A percentile compares a stretch with the other conserved stretches of the same genome.
Evolutionary conservation across 345 rosid genomes (phyloP).

Genomic region (Moricandia arvensis): DNA sequence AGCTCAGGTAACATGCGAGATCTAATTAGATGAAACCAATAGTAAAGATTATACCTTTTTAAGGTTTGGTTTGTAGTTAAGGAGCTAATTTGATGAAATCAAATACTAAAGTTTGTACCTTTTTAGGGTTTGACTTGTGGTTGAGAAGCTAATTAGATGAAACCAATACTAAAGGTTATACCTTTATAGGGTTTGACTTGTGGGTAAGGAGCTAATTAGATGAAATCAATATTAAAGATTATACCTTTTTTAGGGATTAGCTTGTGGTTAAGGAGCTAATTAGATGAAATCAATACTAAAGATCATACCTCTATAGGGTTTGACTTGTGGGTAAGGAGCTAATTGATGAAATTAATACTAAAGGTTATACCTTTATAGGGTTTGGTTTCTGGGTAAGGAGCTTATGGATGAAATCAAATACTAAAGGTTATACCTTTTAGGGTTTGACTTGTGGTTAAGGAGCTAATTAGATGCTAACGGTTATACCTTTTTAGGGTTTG

Average conservation of each 20-base stretch:
- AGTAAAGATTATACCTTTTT: not conserved
- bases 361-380: too few species aligned
- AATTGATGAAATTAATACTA: too few species aligned
- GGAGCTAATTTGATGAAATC: too few species aligned
- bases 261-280: not conserved
- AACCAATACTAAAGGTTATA: too few species aligned
- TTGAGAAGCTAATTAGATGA: too few species aligned
- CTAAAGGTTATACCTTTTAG: not conserved
- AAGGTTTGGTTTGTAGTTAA: not conserved
- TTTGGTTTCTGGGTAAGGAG: too few species aligned
- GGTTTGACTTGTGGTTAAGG: not conserved
- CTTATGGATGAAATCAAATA: not conserved
- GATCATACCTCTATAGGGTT: not conserved
- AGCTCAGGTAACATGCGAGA: conserved; percentile 58
- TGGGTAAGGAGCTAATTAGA: not conserved
- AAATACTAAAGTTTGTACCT: too few species aligned
- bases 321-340: too few species aligned
- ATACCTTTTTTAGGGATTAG: not conserved
- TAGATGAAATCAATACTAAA: not conserved
- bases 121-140: too few species aligned
- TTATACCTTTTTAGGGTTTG: not conserved
- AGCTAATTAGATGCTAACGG: not conserved
- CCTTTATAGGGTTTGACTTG: too few species aligned
- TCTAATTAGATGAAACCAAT: not conserved
- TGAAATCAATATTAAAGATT: not conserved